Conservation (phyloP, 1,139 yeast species). For the Geotrichum aggregatum region DNA sequence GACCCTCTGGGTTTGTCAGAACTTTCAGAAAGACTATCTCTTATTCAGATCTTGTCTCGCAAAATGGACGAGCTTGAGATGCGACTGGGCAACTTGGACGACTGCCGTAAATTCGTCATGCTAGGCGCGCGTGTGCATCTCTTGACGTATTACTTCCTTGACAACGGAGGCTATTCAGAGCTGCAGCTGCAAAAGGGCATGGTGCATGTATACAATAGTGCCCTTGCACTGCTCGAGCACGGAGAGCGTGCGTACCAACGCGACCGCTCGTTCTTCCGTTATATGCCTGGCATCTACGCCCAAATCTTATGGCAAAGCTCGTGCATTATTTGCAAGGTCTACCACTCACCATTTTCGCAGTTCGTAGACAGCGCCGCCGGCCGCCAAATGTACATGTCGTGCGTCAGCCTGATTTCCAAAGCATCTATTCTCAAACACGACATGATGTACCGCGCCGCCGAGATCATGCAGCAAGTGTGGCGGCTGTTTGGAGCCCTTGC, state of each 20-base stretch:
- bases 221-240: conserved; percentile 65
- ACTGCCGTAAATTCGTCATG: conserved; percentile 62
- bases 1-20: conserved; percentile 63
- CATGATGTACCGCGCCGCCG: conserved; percentile 87
- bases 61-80: conserved; percentile 74
- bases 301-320: conserved; percentile 89
- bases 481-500: conserved; percentile 63
- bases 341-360: conserved; percentile 65
- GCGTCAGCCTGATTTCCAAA: conserved; percentile 63
- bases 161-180: conserved; percentile 46
- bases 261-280: conserved; percentile 62
- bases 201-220: conserved; percentile 72
- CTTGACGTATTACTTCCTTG: conserved; percentile 75
- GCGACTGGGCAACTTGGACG: conserved; percentile 51
- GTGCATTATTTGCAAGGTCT: conserved; percentile 71
- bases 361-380: conserved; percentile 71
- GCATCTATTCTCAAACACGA: conserved; percentile 89
- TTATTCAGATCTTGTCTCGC: conserved; percentile 62
- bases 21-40: conserved; percentile 65
- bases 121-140: conserved; percentile 74
- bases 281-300: conserved; percentile 78
- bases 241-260: conserved; percentile 57
- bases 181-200: conserved; percentile 71
- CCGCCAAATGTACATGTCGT: conserved; percentile 62
- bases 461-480: conserved; percentile 94